phyloP scores from a whole-genome alignment of 208 protist species.

The Naegleria gruberi region DNA sequence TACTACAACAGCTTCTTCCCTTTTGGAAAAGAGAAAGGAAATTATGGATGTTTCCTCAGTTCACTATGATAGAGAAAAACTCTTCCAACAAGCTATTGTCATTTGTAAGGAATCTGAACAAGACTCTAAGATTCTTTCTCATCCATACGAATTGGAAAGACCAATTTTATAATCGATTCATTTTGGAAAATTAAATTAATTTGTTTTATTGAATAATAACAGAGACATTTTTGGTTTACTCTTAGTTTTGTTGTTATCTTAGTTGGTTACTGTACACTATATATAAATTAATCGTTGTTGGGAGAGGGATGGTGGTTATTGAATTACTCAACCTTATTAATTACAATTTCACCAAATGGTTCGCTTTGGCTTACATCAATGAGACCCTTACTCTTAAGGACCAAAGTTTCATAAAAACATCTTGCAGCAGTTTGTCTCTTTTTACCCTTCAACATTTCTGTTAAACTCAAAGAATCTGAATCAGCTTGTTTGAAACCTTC shows the following conservation, averaged over 20 bases:
- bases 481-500: background rate
- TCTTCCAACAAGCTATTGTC: background rate
- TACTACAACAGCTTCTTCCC: background rate
- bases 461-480: background rate
- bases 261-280: no score
- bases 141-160: background rate
- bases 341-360: background rate
- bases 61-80: background rate
- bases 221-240: no score
- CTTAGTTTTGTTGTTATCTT: no score
- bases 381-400: background rate
- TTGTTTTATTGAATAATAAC: no score
- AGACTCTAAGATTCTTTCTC: background rate
- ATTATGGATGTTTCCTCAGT: background rate
- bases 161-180: background rate
- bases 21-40: background rate
- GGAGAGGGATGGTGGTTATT: no score
- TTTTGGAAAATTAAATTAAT: no score
- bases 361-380: background rate
- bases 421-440: background rate
- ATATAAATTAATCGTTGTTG: no score
- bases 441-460: background rate
- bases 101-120: background rate
- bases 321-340: background rate
- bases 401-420: slow-evolving; percentile 7